Base-by-base conservation (phyloP, 495 filamentous ascomycete genomes). In the Penicillium cataractarum region DNA sequence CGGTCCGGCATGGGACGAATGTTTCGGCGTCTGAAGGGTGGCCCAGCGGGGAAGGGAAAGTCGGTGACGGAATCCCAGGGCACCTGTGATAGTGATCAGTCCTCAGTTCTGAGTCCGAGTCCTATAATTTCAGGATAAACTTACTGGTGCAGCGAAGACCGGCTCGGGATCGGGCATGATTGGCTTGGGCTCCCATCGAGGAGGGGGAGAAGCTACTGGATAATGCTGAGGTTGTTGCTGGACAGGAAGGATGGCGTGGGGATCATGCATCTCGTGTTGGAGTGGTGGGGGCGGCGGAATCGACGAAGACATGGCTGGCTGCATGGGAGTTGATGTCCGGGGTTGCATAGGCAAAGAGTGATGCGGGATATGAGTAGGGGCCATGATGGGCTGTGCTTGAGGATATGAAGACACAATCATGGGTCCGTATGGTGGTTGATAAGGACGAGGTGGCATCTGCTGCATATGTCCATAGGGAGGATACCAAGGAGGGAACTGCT, bases 61-160 rank as follows among this genome's bases (percentile, higher is more conserved):
- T 89, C 86, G 3, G 88, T 86, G 33, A 82, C 80, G 27, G 92
- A 96, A n/a, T 88, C 79, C 92, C 92, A 96, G 12, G 93, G 93
- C 3, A 97, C 78, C 87, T 91, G 66, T 48, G 26, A 62, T 22
- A 35, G 55, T 21, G 29, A 42, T 64, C 17, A 68, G 61, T 56
- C 33, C 17, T 15, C 19, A 35, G 17, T 32, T n/a, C n/a, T n/a
- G n/a, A n/a, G n/a, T n/a, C n/a, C n/a, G n/a, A n/a, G n/a, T n/a
- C n/a, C n/a, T n/a, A n/a, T n/a, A n/a, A n/a, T 42, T 19, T 35
- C 6, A 22, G 29, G 19, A 44, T 39, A 7, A 29, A 82, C 88
- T 83, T 82, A 92, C 89, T 21, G 87, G 86, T 66, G 88, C 82
- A 67, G 78, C 81, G 70, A 88, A 93, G 0, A 84, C 83, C 35